A percentile compares a stretch with the other conserved stretches of the same genome.
These are phyloP conservation scores for Fonsecaea nubica DNA, from an alignment of 2,329 filamentous ascomycete species.

Conservation along the genomic window DNA sequence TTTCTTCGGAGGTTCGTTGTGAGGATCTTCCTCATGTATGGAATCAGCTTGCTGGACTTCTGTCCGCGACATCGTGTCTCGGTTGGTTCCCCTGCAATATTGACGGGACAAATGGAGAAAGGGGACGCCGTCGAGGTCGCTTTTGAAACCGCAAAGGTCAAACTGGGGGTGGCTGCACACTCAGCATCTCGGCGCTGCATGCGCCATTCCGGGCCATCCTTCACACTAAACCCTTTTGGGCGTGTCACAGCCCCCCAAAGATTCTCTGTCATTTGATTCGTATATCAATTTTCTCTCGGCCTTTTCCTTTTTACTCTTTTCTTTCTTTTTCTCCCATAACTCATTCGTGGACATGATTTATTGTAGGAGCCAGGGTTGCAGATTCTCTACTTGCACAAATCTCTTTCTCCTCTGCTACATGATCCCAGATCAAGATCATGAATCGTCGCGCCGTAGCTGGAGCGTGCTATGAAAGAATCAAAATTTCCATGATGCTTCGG, in stretches of 20 bases:
- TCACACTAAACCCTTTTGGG: constrained; percentile 20
- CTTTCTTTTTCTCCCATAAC: constrained; percentile 53
- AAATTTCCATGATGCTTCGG: constrained; percentile 61
- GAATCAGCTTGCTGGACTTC: constrained; percentile 51
- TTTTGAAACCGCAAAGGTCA: constrained; percentile 1
- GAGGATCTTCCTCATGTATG: constrained; percentile 52
- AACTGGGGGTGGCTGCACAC: constrained; percentile 13
- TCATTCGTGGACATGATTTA: constrained; percentile 70
- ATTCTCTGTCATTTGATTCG: constrained; percentile 29
- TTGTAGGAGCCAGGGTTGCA: constrained; percentile 64
- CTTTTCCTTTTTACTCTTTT: constrained; percentile 40
- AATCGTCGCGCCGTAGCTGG: constrained; percentile 64
- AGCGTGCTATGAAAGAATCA: constrained; percentile 60
- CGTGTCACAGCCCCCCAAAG: constrained; percentile 34
- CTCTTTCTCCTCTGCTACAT: constrained; percentile 67
- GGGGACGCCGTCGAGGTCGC: constrained; percentile 9
- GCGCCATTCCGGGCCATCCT: constrained; percentile 24
- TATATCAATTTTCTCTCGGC: constrained; percentile 30
- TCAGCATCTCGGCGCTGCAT: constrained; percentile 15
- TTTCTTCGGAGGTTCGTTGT: constrained; percentile 68
- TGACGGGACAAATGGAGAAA: constrained; percentile 6
- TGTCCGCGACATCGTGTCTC: constrained; percentile 51
- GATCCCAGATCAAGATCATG: constrained; percentile 60
- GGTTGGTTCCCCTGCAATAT: not conserved
- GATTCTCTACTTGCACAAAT: constrained; percentile 45